Conservation (phyloP, 2,329 filamentous ascomycete species). For the Penicillium olsonii region DNA sequence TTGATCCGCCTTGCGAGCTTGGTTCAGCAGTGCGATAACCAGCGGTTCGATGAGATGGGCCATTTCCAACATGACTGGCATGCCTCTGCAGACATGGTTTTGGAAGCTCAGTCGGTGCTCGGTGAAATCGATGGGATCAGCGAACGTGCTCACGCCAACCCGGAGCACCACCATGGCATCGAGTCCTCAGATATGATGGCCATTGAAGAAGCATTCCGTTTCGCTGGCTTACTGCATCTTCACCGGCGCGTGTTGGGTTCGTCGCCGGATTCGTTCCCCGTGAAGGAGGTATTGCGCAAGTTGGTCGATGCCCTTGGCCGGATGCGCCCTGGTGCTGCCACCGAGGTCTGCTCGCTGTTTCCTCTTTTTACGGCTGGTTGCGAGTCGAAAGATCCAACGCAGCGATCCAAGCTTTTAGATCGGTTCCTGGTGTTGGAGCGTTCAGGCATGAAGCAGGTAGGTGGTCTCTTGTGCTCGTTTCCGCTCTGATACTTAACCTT, state of each 20-base stretch:
- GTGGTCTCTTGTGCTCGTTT: background rate
- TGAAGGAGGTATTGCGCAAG: constrained; percentile 63
- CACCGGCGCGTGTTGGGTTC: constrained; percentile 71
- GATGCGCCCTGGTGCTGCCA: constrained; percentile 66
- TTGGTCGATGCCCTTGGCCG: constrained; percentile 64
- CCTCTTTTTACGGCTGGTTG: constrained; percentile 83
- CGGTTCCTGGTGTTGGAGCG: constrained; percentile 68
- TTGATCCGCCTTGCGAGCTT: constrained; percentile 72
- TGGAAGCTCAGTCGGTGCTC: constrained; percentile 62
- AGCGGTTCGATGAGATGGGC: constrained; percentile 60
- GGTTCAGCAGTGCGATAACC: constrained; percentile 66
- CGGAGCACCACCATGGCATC: constrained; percentile 42
- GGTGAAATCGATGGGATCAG: constrained; percentile 61
- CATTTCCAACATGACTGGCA: constrained; percentile 59
- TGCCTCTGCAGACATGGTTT: constrained; percentile 56
- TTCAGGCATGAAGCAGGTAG: constrained; percentile 74
- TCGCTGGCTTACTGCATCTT: constrained; percentile 74
- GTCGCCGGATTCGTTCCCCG: constrained; percentile 57
- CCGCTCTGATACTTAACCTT: background rate
- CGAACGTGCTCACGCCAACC: constrained; percentile 39
- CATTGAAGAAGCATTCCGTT: constrained; percentile 77
- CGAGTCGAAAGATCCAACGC: constrained; percentile 60
- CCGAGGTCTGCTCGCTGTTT: constrained; percentile 74
- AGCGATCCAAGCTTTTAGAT: constrained; percentile 63
- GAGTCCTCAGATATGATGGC: constrained; percentile 57